Evolutionary conservation across 805 yeast genomes (phyloP).

Genomic region (Ogataea trehalophila): DNA sequence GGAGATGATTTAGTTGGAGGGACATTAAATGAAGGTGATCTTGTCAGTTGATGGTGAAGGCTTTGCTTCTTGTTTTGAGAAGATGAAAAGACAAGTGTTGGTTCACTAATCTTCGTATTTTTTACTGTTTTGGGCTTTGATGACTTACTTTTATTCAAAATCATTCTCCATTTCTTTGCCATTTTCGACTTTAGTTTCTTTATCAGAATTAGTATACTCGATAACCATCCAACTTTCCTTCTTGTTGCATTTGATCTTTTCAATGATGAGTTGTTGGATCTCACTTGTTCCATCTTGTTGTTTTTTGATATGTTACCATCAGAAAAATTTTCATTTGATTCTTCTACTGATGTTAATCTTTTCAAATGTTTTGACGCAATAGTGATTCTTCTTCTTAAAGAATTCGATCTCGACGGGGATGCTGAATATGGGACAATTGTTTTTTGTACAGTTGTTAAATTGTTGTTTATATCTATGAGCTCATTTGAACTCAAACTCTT

Average conservation of each 20-base stretch:
- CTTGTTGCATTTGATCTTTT: slow-evolving; percentile 30
- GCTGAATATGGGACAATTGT: background rate
- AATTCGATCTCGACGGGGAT: slow-evolving; percentile 4
- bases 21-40: background rate
- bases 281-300: background rate
- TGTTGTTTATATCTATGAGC: background rate
- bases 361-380: slow-evolving; percentile 9
- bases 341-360: background rate
- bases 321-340: background rate
- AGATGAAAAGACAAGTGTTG: background rate
- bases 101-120: background rate
- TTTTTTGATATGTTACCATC: too few relatives aligned
- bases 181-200: slow-evolving; percentile 8
- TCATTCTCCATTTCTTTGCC: slow-evolving; percentile 17
- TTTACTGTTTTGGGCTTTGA: background rate
- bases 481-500: background rate
- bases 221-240: slow-evolving; percentile 28
- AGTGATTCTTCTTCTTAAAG: slow-evolving; percentile 11
- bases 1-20: background rate
- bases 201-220: slow-evolving; percentile 11
- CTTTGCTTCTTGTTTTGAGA: background rate
- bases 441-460: background rate
- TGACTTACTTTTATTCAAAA: slow-evolving; percentile 11
- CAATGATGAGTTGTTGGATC: slow-evolving; percentile 11
- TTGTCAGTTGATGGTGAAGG: background rate